Evolutionary conservation across 192 early-diverging fungal species (phyloP).

Genomic region (Umbelopsis ramanniana): DNA sequence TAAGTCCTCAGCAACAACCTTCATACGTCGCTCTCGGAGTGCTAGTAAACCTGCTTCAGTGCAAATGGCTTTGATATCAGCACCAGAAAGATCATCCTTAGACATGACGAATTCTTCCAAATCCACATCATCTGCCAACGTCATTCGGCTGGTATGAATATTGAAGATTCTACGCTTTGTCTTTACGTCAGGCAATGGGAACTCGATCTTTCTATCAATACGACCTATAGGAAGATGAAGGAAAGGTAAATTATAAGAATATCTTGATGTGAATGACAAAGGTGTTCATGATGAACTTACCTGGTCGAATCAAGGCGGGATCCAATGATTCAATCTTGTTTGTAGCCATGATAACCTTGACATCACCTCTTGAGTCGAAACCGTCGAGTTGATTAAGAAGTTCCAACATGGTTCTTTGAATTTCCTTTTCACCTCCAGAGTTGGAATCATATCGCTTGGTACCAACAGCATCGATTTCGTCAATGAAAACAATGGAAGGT

Average conservation of each 20-base stretch:
- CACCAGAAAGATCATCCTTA: slow-evolving; percentile 98
- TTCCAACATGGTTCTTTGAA: slow-evolving; percentile 98
- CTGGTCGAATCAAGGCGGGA: slow-evolving; percentile 94
- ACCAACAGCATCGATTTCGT: slow-evolving; percentile 98
- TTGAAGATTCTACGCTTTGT: slow-evolving; percentile 97
- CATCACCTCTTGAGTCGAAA: slow-evolving; percentile 93
- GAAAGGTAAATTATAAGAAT: background rate
- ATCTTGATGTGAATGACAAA: background rate
- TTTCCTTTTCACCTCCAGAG: slow-evolving; percentile 95
- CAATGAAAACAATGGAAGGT: slow-evolving; percentile 98
- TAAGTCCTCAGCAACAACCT: slow-evolving; percentile 96
- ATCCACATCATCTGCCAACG: slow-evolving; percentile 93
- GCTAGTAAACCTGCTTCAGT: slow-evolving; percentile 98
- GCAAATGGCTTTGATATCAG: slow-evolving; percentile 99
- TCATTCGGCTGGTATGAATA: slow-evolving; percentile 95
- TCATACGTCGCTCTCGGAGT: slow-evolving; percentile 97
- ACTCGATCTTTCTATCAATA: slow-evolving; percentile 99
- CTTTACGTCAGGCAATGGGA: slow-evolving; percentile 96
- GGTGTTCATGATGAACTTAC: slow-evolving; percentile 24
- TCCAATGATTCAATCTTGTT: slow-evolving; percentile 98
- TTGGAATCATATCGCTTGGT: slow-evolving; percentile 97
- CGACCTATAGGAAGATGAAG: slow-evolving; percentile 44
- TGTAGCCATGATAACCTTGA: slow-evolving; percentile 99
- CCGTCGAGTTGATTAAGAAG: slow-evolving; percentile 98
- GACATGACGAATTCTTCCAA: slow-evolving; percentile 99